These are phyloP conservation scores for Daphne laureola DNA, from an alignment of 441 rosid species.

Conservation along the genomic window DNA sequence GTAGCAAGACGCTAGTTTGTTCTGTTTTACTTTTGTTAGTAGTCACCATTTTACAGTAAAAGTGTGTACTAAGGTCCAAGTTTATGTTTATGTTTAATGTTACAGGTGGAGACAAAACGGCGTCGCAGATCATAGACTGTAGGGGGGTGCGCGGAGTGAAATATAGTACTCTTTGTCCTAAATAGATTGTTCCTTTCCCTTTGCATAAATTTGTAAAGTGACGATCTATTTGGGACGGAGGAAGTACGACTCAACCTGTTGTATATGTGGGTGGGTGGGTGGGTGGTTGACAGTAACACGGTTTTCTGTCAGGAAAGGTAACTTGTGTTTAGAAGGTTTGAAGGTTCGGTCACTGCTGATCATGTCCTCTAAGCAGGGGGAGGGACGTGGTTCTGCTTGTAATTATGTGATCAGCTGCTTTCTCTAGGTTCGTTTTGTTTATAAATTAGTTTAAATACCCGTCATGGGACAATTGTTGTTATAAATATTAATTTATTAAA, in stretches of 20 bases:
- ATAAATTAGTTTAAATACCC: constrained; percentile 23
- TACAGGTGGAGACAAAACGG: constrained; percentile 70
- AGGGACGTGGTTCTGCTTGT: constrained; percentile 24
- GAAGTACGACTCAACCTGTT: constrained; percentile 17
- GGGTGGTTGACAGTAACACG: constrained; percentile 15
- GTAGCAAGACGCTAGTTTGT: not conserved
- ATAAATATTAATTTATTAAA: too few relatives aligned
- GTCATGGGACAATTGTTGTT: too few relatives aligned
- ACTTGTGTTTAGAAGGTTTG: constrained; percentile 24
- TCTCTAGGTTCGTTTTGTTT: constrained; percentile 11
- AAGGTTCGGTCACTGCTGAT: constrained; percentile 11
- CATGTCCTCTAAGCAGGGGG: constrained; percentile 14
- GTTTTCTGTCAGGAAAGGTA: constrained; percentile 14
- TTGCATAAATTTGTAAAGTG: too few relatives aligned
- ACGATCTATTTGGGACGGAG: too few relatives aligned
- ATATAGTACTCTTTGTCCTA: too few relatives aligned
- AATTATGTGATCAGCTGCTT: constrained; percentile 20
- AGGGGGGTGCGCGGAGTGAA: constrained; percentile 22
- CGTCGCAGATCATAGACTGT: constrained; percentile 40
- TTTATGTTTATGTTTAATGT: constrained; percentile 4
- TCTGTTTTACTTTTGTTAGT: not conserved
- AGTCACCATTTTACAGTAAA: not conserved
- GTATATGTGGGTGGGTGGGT: constrained; percentile 15
- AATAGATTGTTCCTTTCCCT: too few relatives aligned
- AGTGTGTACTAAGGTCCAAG: not conserved